Conservation (phyloP, 164 flowering plant species). For the Macadamia integrifolia region DNA sequence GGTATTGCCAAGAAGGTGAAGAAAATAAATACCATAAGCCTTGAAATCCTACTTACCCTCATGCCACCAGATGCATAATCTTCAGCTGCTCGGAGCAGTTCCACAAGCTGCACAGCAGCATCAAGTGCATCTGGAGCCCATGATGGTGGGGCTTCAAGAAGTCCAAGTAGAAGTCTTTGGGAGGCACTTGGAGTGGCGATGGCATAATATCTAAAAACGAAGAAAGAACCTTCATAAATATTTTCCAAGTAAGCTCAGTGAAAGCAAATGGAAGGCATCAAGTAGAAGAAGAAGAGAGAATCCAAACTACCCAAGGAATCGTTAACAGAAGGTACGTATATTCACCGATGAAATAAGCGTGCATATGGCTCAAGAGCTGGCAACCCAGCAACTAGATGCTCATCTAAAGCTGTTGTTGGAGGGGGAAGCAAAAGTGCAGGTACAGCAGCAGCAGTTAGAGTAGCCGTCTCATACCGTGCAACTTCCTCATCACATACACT, state of each 20-base stretch:
- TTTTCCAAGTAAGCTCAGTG: neutral
- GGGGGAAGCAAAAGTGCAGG: conserved; percentile 98
- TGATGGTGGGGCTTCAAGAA: conserved; percentile 96
- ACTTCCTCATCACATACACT: conserved; percentile 98
- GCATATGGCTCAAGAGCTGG: conserved; percentile 99
- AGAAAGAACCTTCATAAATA: conserved; percentile 6
- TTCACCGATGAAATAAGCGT: conserved; percentile 84
- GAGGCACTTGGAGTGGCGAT: conserved; percentile 98
- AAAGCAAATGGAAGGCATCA: neutral
- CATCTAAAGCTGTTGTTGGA: conserved; percentile 89
- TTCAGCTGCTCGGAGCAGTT: conserved; percentile 95
- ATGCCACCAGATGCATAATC: conserved; percentile 83
- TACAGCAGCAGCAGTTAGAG: conserved; percentile 88
- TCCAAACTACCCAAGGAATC: too few species aligned
- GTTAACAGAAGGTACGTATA: neutral
- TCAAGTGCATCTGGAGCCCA: conserved; percentile 99
- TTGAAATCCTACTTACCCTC: conserved; percentile 50
- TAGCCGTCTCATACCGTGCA: conserved; percentile 89
- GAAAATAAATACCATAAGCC: neutral
- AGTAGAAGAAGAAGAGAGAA: too few species aligned
- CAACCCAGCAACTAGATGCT: conserved; percentile 93
- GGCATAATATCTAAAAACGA: conserved; percentile 66
- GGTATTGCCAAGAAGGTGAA: too few species aligned
- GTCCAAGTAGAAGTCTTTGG: conserved; percentile 89
- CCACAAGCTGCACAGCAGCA: conserved; percentile 98